These are phyloP conservation scores for Trametes maxima DNA, from an alignment of 768 basidiomycete genomes.

Conservation along the genomic window DNA sequence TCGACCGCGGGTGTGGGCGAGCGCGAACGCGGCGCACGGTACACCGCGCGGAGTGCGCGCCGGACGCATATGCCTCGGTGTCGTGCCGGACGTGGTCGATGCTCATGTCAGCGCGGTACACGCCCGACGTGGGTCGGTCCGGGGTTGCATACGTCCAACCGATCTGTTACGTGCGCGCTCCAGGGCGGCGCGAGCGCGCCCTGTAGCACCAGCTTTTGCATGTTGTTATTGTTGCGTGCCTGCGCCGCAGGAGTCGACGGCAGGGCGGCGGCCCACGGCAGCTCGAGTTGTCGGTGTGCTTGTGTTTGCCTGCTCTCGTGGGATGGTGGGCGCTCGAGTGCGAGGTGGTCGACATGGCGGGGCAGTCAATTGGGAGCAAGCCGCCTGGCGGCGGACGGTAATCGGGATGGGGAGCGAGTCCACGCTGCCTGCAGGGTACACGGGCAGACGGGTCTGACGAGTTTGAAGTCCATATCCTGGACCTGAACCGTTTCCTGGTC, in stretches of 20 bases:
- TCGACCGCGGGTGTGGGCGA: conserved; percentile 77
- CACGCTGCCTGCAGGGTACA: conserved; percentile 22
- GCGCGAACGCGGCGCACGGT: conserved; percentile 61
- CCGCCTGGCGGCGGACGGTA: conserved; percentile 16
- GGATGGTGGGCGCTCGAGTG: conserved; percentile 14
- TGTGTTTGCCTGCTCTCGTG: conserved; percentile 31
- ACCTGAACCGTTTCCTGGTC: conserved; percentile 69
- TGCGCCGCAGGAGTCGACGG: conserved; percentile 57
- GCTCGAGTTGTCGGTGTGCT: conserved; percentile 76
- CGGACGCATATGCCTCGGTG: conserved; percentile 70
- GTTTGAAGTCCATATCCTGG: conserved; percentile 80
- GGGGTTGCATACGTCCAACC: conserved; percentile 20
- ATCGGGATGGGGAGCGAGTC: conserved; percentile 25
- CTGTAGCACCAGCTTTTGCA: conserved; percentile 72
- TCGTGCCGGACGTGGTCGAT: conserved; percentile 68
- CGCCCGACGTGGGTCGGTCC: conserved; percentile 14
- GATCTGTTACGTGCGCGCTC: too few species aligned
- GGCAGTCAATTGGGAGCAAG: conserved; percentile 35
- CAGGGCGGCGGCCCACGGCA: conserved; percentile 73
- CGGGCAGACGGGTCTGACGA: conserved; percentile 63
- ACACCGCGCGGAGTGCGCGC: conserved; percentile 53
- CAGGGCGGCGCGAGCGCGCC: conserved; percentile 77
- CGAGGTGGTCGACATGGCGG: conserved; percentile 33
- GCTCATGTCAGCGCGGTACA: conserved; percentile 30
- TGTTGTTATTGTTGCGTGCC: conserved; percentile 78